These are phyloP conservation scores for Myxozyma geophila DNA, from an alignment of 805 yeast species.

Conservation along the genomic window DNA sequence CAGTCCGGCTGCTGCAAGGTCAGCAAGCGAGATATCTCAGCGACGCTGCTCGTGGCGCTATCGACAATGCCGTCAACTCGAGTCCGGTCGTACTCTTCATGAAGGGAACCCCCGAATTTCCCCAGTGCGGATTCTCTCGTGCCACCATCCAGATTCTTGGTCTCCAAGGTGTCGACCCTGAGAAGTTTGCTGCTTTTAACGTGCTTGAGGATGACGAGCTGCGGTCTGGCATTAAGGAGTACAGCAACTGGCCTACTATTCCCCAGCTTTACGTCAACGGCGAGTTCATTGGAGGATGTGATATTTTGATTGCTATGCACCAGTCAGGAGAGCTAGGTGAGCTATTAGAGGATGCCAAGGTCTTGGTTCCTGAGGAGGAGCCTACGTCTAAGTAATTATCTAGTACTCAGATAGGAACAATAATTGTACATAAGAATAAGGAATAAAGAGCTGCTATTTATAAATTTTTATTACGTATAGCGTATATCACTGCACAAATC, in stretches of 20 bases:
- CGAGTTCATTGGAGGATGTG: conserved; percentile 98
- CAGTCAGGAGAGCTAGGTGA: conserved; percentile 88
- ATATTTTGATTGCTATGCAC: conserved; percentile 89
- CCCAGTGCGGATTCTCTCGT: conserved; percentile 96
- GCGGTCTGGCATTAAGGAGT: conserved; percentile 94
- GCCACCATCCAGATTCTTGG: conserved; percentile 93
- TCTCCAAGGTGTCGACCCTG: conserved; percentile 96
- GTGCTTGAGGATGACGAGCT: conserved; percentile 93
- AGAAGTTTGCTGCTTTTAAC: conserved; percentile 94
- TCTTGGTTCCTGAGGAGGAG: conserved; percentile 12
- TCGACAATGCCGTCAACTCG: conserved; percentile 79
- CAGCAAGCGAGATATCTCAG: conserved; percentile 58
- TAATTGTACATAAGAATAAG: conserved; percentile 4
- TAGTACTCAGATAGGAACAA: background rate
- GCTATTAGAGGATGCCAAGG: conserved; percentile 58
- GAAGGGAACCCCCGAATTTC: conserved; percentile 98
- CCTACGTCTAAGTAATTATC: conserved; percentile 2
- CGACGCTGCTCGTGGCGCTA: conserved; percentile 79
- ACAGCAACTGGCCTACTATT: conserved; percentile 96
- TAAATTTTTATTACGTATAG: too few relatives aligned
- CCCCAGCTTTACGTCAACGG: conserved; percentile 89
- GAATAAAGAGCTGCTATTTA: background rate
- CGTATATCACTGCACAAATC: conserved; percentile 1
- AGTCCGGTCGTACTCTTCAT: conserved; percentile 96
- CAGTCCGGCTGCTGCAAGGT: conserved; percentile 18